These are phyloP conservation scores for Paraglomus occultum DNA, from an alignment of 192 early-diverging fungal genomes.

Conservation along the genomic window DNA sequence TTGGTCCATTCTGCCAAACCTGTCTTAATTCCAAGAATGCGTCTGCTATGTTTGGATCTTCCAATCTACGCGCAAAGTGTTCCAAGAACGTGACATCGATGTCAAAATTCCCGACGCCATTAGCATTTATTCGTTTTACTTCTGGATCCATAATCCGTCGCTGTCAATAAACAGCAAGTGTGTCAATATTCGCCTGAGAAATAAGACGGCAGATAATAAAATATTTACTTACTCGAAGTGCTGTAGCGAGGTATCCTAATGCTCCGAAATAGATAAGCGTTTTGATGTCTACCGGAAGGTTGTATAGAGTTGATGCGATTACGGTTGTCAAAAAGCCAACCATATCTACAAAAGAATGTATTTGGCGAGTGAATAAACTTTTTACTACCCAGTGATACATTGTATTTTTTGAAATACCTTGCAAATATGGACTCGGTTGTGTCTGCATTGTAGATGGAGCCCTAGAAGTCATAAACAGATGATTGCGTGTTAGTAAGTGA, in stretches of 20 bases:
- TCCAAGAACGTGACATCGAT: conserved; percentile 73
- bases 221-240: conserved; percentile 57
- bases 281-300: conserved; percentile 64
- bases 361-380: not conserved
- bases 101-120: conserved; percentile 61
- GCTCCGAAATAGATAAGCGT: conserved; percentile 71
- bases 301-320: conserved; percentile 65
- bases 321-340: conserved; percentile 66
- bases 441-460: conserved; percentile 44
- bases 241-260: conserved; percentile 65
- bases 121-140: conserved; percentile 57
- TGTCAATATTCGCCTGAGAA: not conserved
- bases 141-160: conserved; percentile 56
- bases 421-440: conserved; percentile 67
- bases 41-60: conserved; percentile 62
- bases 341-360: conserved; percentile 51
- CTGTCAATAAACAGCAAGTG: conserved; percentile 35
- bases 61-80: conserved; percentile 63
- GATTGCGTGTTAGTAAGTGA: not conserved
- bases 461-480: conserved; percentile 42
- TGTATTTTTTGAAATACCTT: conserved; percentile 43
- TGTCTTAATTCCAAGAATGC: conserved; percentile 72
- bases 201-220: not conserved
- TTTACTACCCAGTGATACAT: not conserved
- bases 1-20: conserved; percentile 40